Base-by-base conservation (phyloP, 2,329 filamentous ascomycete species). In the Colletotrichum somersetense region DNA sequence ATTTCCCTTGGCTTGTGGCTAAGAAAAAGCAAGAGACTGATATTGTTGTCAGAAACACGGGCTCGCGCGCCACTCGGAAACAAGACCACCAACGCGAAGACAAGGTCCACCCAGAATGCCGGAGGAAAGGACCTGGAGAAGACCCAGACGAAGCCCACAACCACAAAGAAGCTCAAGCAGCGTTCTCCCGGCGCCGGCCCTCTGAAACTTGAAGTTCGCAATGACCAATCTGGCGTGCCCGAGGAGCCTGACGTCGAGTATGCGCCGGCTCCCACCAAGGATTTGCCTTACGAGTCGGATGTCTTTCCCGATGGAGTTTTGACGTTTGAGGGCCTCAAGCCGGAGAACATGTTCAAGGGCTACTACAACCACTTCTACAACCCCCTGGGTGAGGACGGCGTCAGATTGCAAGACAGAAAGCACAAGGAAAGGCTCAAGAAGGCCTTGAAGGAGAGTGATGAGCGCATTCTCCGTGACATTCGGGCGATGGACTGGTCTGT, bases 11-110 rank as follows among this genome's bases (percentile, higher is more conserved):
- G 65, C 38, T 58, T 63, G 71, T 69, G 55, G 64, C 59, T 70
- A 75, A 61, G n/a, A 18, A 67, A 55, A 46, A 53, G 26, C 53
- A 73, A 48, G 11, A 26, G 40, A 59, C 62, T 70, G 53, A 62
- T 30, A 20, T 38, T n/a, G 11, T 38, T 59, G 33, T 23, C 67
- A 91, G 90, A 87, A 67, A 88, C 91, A 62, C 90, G 91, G 71
- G 91, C 86, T 72, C 91, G 96, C 77, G 95, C 95, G 48, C 93
- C 94, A 16, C 85, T 99, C 59, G 96, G 96, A 44, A 92, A 94
- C 86, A 99, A 99, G 83, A 98, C 96, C 1, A 98, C 96, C 64
- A 99, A 99, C 81, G 94, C 93, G 66, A 98, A 97, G 85, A 89
- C 91, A 72, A 89, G 86, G 79, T 87, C 86, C 62, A 88, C 91